A percentile compares a stretch with the other conserved stretches of the same genome.
Evolutionary conservation across 768 basidiomycete genomes (phyloP).

Genomic region (Fomitopsis serialis): DNA sequence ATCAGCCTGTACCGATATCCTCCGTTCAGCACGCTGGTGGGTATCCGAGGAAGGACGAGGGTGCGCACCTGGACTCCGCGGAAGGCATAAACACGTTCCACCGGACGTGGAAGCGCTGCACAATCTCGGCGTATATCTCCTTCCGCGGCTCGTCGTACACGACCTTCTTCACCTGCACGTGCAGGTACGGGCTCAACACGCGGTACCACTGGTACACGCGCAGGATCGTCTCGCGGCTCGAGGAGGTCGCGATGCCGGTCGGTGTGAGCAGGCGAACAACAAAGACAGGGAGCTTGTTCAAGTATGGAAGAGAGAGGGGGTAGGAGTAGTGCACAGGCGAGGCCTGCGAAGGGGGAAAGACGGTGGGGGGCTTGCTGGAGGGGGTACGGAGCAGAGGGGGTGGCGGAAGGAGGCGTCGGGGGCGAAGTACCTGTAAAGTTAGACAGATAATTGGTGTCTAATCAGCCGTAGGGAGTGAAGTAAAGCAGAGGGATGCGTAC

Average conservation of each 20-base stretch:
- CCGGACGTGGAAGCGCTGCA: slow-evolving; percentile 49
- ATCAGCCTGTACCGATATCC: slow-evolving; percentile 31
- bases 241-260: slow-evolving; percentile 34
- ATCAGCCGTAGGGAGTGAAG: neutral
- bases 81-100: slow-evolving; percentile 38
- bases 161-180: slow-evolving; percentile 37
- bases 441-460: neutral
- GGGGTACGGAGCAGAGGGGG: slow-evolving; percentile 45
- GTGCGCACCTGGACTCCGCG: slow-evolving; percentile 29
- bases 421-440: slow-evolving; percentile 39
- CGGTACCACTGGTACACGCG: slow-evolving; percentile 66
- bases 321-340: slow-evolving; percentile 34
- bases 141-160: slow-evolving; percentile 39
- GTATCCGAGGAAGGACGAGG: neutral
- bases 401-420: slow-evolving; percentile 54
- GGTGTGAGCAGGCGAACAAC: slow-evolving; percentile 56
- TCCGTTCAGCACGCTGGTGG: neutral
- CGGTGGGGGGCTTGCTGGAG: neutral
- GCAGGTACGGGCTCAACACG: slow-evolving; percentile 48
- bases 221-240: slow-evolving; percentile 49
- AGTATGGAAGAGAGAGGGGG: slow-evolving; percentile 48
- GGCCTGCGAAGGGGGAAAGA: neutral
- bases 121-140: slow-evolving; percentile 43
- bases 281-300: slow-evolving; percentile 49
- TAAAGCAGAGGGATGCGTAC: neutral